Base-by-base conservation (phyloP, 305 asterid genomes). In the Rubia peregrina region DNA sequence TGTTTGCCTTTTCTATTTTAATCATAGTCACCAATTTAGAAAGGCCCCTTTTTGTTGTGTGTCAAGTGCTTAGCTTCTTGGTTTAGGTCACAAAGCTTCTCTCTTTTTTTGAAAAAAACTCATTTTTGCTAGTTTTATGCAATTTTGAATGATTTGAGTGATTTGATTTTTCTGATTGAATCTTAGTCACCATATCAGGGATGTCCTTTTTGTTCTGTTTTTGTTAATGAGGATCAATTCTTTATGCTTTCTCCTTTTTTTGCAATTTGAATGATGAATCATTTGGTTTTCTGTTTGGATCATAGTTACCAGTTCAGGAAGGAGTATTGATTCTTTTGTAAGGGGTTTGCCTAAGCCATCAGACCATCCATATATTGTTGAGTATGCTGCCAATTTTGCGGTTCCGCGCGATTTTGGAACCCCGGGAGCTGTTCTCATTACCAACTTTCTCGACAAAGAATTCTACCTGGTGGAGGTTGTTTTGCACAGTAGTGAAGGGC, bases 381-480 rank as follows among this genome's bases (percentile, higher is more conserved):
- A 90, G 76, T 88, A 86, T 65, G 84, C 86, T 0, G 94, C 95
- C 43, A 84, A 79, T 68, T 75, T 91, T 42, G 74, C 49, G 2
- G 89, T 85, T 41, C 89, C 96, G 16, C 70, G 16, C 6, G 95
- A 89, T 75, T 91, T 89, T 61, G 89, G 96, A 33, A 76, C 79
- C 56, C 94, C 95, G 3, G 96, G 98, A 73, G 96, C 96, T 5
- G 57, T 86, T 68, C 80, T 85, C 9, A 55, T 91, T 24, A 85
- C 96, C 42, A 91, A 90, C 81, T 83, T 76, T 74, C 91, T 85
- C 66, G 91, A 83, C 77, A 89, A 85, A 69, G 96, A 90, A 81
- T 77, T 87, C 77, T 83, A 75, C 81, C 75, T 87, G 73, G 77
- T 83, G 85, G 90, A 90, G 77, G 74, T 88, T 70, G 85, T 89